Conservation (phyloP, 2,329 filamentous ascomycete species). For the Penicillium sp. region DNA sequence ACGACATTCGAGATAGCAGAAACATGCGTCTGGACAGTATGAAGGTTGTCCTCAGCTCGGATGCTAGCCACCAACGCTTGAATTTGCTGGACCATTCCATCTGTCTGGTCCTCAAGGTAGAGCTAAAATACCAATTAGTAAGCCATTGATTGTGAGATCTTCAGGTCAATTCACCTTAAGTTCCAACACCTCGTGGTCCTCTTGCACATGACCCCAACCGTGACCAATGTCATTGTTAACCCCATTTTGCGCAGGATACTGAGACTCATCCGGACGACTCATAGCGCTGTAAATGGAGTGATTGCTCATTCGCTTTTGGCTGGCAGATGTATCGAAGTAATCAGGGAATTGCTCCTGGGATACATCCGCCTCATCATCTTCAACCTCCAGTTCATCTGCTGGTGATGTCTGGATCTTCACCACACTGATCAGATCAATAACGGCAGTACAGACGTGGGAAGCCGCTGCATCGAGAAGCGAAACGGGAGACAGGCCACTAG, state of each 20-base stretch:
- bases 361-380: constrained; percentile 65
- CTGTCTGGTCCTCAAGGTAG: constrained; percentile 80
- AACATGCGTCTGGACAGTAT: constrained; percentile 68
- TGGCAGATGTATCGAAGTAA: constrained; percentile 63
- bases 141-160: background rate
- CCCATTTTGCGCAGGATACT: constrained; percentile 31
- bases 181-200: constrained; percentile 56
- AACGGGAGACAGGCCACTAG: constrained; percentile 85
- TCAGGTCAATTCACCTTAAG: constrained; percentile 53
- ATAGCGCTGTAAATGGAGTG: constrained; percentile 73
- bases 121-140: constrained; percentile 49
- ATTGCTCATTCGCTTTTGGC: constrained; percentile 53
- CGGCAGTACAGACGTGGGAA: constrained; percentile 79
- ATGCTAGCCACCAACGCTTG: constrained; percentile 76
- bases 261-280: constrained; percentile 56
- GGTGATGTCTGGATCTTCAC: constrained; percentile 82
- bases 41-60: constrained; percentile 62
- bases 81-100: constrained; percentile 73
- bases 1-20: constrained; percentile 69
- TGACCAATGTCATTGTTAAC: constrained; percentile 35
- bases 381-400: constrained; percentile 71
- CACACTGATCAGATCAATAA: constrained; percentile 79
- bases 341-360: constrained; percentile 66
- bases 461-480: constrained; percentile 90
- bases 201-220: constrained; percentile 41